Base-by-base conservation (phyloP, 2,329 filamentous ascomycete genomes). In the Fusarium stilboides region DNA sequence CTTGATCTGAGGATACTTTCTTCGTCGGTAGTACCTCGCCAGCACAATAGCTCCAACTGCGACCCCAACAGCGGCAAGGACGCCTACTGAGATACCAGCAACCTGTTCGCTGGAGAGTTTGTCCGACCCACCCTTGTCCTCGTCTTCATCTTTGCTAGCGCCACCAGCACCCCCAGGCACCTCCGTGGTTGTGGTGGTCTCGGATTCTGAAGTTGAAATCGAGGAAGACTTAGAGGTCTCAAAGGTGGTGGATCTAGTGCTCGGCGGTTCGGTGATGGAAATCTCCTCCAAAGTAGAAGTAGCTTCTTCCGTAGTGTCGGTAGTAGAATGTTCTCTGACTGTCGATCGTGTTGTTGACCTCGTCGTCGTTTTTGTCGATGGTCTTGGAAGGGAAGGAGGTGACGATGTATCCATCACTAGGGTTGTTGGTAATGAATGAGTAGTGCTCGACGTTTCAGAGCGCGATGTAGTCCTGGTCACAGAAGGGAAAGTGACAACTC, bases 61-160 rank as follows among this genome's bases (percentile, higher is more conserved):
- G 19, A 90, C 69, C 6, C 83, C 76, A 5, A 84, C 78, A 2
- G 83, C 84, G 6, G 84, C 85, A 6, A 83, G 81, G 13, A 84
- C 80, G 8, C 87, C 89, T 6, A 89, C 80, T 2, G 84, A 80
- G 61, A 92, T 88, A 8, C 89, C 89, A 19, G 83, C 84, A 46
- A 91, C 83, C 65, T 89, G 86, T 6, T 78, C 78, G 8, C 79
- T 80, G 31, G 66, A 79, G 15, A 81, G 75, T 31, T 55, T 58
- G 14, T 54, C 45, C 8, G 62, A 61, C 20, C 62, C 69, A 20
- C 62, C 65, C 10, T 31, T 31, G 3, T 63, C 60, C 10, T 60
- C 47, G 17, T 56, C 54, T 15, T 57, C 54, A n/a, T 63, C 68
- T 14, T 69, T 67, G 8, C 56, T 68, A 10, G 44, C 42, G 4